phyloP scores from a whole-genome alignment of 345 rosid genomes.

The Eucalyptus pauciflora region DNA sequence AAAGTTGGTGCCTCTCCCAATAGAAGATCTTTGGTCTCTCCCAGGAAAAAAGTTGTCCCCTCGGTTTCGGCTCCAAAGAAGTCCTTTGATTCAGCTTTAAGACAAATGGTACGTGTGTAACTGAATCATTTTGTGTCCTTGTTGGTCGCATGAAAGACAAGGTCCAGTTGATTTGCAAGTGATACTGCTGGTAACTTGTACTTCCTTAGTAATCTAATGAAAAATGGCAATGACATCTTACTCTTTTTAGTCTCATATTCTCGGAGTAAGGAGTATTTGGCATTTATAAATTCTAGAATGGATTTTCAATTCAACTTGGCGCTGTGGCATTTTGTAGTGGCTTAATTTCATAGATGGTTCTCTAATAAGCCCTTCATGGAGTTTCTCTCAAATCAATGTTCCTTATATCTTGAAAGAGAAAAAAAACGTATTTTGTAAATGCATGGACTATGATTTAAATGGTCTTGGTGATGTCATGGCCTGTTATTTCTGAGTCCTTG shows the following conservation, averaged over 20 bases:
- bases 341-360: not conserved
- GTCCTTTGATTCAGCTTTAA: slow-evolving; percentile 61
- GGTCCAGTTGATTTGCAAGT: not conserved
- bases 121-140: not conserved
- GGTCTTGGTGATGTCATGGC: not conserved
- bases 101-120: slow-evolving; percentile 58
- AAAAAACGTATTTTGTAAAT: not conserved
- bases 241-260: not conserved
- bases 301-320: not conserved
- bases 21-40: slow-evolving; percentile 41
- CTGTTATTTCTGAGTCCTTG: not conserved
- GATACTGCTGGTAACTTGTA: not conserved
- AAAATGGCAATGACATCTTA: not conserved
- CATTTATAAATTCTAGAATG: not conserved
- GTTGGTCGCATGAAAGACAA: not conserved
- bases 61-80: slow-evolving; percentile 85
- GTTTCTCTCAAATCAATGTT: not conserved
- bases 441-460: not conserved
- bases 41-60: slow-evolving; percentile 49
- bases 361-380: not conserved
- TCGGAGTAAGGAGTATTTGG: not conserved
- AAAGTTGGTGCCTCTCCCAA: slow-evolving; percentile 43
- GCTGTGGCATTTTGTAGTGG: not conserved
- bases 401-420: not conserved
- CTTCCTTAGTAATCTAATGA: not conserved